Base-by-base conservation (phyloP, 2,329 filamentous ascomycete genomes). In the Epichloe hybrida region DNA sequence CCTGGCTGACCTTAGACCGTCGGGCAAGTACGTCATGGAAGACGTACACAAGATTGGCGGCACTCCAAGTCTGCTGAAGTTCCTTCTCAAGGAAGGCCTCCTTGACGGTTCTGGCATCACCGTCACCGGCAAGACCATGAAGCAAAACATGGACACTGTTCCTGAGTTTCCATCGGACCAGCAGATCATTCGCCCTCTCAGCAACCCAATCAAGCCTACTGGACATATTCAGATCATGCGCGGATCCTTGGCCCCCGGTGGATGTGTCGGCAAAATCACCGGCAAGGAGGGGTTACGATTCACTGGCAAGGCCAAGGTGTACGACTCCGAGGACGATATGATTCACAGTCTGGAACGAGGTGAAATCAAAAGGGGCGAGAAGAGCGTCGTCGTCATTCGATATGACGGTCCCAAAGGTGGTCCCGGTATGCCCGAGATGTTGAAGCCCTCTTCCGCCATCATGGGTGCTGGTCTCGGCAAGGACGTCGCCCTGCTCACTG, bases 331-430 rank as follows among this genome's bases (percentile, higher is more conserved):
- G 69, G 76, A 83, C 58, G 78, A 84, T 61, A 84, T 95, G 59
- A 86, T 94, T 63, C 71, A 76, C 31, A 87, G 88, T 0, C 75
- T 96, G 13, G 84, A 86, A 68, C 73, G 76, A 43, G 87, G 88
- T 50, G 75, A 83, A 58, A 88, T 95, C 61, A 88, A 88, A 57
- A 83, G 85, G 64, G 84, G 83, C 56, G 86, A 95, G 68, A 93
- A 95, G 69, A 83, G 91, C 1, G 90, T 95, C 34, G 79, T 95
- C 49, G 82, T 95, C 51, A 91, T 96, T 60, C 86, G 90, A 48
- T 95, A 95, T 66, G 90, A 95, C 65, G 90, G 90, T 0, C 90
- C 90, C 54, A 94, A 91, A 71, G 90, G 90, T 57, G 90, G 90
- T 0, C 90, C 90, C 1, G 90, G 90, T 52, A 96, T 96, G 84